These are phyloP conservation scores for Alternaria atra DNA, from an alignment of 2,329 filamentous ascomycete genomes.

Conservation along the genomic window DNA sequence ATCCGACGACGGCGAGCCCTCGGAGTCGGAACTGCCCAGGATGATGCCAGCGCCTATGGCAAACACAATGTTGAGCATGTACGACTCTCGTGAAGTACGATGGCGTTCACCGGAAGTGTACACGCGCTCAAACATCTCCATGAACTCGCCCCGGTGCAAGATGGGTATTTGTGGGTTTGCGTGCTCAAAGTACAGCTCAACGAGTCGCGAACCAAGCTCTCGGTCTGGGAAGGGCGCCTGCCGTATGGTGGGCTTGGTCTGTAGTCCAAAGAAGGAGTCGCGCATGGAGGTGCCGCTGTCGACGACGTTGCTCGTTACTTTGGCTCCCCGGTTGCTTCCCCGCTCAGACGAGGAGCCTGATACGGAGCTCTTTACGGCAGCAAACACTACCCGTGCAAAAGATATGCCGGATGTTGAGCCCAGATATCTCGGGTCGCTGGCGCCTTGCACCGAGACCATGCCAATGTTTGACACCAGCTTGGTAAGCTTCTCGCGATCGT, in stretches of 20 bases:
- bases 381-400: constrained; percentile 92
- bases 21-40: constrained; percentile 63
- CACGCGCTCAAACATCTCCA: constrained; percentile 83
- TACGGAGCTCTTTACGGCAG: constrained; percentile 83
- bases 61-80: constrained; percentile 96
- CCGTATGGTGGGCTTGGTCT: constrained; percentile 87
- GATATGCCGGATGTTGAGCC: constrained; percentile 91
- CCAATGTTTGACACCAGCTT: constrained; percentile 74
- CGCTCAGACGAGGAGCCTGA: constrained; percentile 67
- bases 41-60: constrained; percentile 95
- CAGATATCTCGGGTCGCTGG: constrained; percentile 80
- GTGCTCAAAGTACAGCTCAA: constrained; percentile 91
- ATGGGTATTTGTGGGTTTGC: constrained; percentile 96
- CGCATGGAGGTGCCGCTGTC: constrained; percentile 81
- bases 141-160: constrained; percentile 87
- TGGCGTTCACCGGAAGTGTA: constrained; percentile 74
- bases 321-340: constrained; percentile 67
- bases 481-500: constrained; percentile 69
- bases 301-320: constrained; percentile 56
- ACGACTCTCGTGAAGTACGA: constrained; percentile 81
- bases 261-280: constrained; percentile 96
- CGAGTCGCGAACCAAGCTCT: constrained; percentile 75
- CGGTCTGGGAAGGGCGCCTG: constrained; percentile 84
- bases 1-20: constrained; percentile 44
- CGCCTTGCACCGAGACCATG: constrained; percentile 80